phyloP scores from a whole-genome alignment of 1,284 basidiomycete genomes.

The Microbotryum scabiosae region DNA sequence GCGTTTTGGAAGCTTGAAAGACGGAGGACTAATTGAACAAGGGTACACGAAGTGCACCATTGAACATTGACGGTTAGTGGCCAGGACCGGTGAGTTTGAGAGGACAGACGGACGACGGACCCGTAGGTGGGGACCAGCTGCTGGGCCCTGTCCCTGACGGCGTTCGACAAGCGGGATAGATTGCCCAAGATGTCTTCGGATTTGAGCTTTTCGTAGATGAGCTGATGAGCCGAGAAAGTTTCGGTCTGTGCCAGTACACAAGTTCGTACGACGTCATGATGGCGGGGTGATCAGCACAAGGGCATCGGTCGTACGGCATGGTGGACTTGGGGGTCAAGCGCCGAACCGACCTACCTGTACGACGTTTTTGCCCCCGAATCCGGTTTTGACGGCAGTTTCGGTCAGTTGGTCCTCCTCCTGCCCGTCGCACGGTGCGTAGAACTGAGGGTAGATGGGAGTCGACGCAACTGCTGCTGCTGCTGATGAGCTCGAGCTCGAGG shows the following conservation, averaged over 20 bases:
- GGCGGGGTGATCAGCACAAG: not conserved
- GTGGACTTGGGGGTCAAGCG: not conserved
- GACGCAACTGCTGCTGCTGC: not conserved
- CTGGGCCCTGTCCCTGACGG: slow-evolving; percentile 57
- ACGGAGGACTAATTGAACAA: slow-evolving; percentile 21
- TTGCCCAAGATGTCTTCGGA: slow-evolving; percentile 50
- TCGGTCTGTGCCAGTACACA: slow-evolving; percentile 43
- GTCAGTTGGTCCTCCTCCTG: slow-evolving; percentile 80
- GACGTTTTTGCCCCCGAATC: slow-evolving; percentile 54
- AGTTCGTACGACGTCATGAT: not conserved
- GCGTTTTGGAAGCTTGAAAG: slow-evolving; percentile 74
- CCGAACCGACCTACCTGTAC: slow-evolving; percentile 51
- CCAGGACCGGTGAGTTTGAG: not conserved
- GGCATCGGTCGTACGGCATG: not conserved
- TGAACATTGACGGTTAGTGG: slow-evolving; percentile 49
- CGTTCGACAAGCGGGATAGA: slow-evolving; percentile 69
- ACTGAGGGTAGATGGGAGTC: slow-evolving; percentile 56
- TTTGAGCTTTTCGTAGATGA: slow-evolving; percentile 47
- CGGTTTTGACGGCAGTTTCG: slow-evolving; percentile 66
- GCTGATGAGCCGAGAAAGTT: slow-evolving; percentile 49
- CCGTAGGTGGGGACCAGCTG: slow-evolving; percentile 38
- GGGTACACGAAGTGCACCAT: slow-evolving; percentile 51
- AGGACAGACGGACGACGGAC: slow-evolving; percentile 24
- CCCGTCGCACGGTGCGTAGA: slow-evolving; percentile 69
- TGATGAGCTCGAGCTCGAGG: not conserved